Base-by-base conservation (phyloP, 2,329 filamentous ascomycete genomes). In the Dactylellina haptotyla region DNA sequence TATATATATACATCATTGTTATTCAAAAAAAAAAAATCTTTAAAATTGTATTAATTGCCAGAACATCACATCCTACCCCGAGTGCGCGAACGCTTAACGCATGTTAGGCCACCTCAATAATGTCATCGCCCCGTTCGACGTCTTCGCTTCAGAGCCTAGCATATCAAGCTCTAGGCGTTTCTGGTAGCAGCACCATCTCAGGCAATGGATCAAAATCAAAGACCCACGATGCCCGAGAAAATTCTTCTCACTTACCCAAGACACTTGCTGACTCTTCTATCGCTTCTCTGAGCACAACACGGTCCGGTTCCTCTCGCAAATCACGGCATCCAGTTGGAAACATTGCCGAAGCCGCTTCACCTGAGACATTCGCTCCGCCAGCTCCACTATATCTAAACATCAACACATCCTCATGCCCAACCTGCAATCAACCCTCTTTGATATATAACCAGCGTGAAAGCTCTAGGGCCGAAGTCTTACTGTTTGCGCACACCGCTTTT, bases 331-430 rank as follows among this genome's bases (percentile, higher is more conserved):
- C 66, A 71, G 39, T 57, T 57, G 66, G 66, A 63, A 58, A 18
- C 50, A 63, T 71, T 71, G 46, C 66, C 66, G 66, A 64, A 63
- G 58, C 66, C 66, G 66, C 66, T 58, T 57, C 58, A 71, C 45
- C 66, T 58, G 66, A 71, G 66, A 71, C 66, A 71, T 63, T 58
- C 66, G 64, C 25, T 32, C 45, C 28, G 43, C n/a, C 34, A 56
- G 48, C 66, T 62, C 66, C 58, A 64, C 57, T 23, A 32, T 37
- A 37, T 41, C 32, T 43, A 16, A 50, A 54, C 41, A 63, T 50
- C 66, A 71, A 71, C 66, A 58, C 66, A 63, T 57, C 45, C 37
- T 51, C 51, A 53, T 32, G 53, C 37, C 66, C 20, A 58, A 64
- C 39, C 45, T 20, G 43, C 58, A 51, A 50, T 51, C 20, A 41